phyloP scores from a whole-genome alignment of 768 basidiomycete species.

The Lentinula sp. region DNA sequence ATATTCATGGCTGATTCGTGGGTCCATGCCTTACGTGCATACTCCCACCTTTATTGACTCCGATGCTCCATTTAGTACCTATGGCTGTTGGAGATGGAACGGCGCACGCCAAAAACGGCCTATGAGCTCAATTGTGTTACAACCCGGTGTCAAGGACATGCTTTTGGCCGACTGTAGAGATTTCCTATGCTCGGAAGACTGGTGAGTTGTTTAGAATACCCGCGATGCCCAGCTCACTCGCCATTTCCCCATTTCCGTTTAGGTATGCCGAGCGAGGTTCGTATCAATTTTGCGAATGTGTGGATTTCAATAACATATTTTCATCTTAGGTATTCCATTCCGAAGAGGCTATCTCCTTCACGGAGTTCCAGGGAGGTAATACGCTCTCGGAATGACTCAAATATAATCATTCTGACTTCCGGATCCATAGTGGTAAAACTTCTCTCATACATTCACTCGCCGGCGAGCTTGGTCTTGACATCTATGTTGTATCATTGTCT shows the following conservation, averaged over 20 bases:
- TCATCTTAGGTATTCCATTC: constrained; percentile 69
- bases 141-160: constrained; percentile 89
- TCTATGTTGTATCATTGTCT: constrained; percentile 86
- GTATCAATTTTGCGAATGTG: constrained; percentile 16
- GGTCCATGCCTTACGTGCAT: constrained; percentile 22
- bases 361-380: constrained; percentile 79
- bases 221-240: constrained; percentile 15
- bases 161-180: constrained; percentile 82
- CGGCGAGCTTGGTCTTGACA: constrained; percentile 81
- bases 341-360: constrained; percentile 80
- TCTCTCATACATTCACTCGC: constrained; percentile 82
- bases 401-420: not conserved
- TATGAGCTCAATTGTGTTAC: constrained; percentile 88
- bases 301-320: constrained; percentile 11
- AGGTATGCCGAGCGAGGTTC: constrained; percentile 90
- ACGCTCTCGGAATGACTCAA: not conserved
- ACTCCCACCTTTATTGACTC: not conserved
- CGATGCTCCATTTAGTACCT: constrained; percentile 36
- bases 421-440: constrained; percentile 62
- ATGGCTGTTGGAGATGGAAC: constrained; percentile 83
- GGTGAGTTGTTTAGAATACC: constrained; percentile 41
- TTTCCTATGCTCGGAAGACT: constrained; percentile 78
- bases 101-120: constrained; percentile 85
- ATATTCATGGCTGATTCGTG: constrained; percentile 88
- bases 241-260: constrained; percentile 12